A percentile compares a stretch with the other conserved stretches of the same genome.
phyloP scores from a whole-genome alignment of 2,329 filamentous ascomycete species.

The Samsoniella hepiali region DNA sequence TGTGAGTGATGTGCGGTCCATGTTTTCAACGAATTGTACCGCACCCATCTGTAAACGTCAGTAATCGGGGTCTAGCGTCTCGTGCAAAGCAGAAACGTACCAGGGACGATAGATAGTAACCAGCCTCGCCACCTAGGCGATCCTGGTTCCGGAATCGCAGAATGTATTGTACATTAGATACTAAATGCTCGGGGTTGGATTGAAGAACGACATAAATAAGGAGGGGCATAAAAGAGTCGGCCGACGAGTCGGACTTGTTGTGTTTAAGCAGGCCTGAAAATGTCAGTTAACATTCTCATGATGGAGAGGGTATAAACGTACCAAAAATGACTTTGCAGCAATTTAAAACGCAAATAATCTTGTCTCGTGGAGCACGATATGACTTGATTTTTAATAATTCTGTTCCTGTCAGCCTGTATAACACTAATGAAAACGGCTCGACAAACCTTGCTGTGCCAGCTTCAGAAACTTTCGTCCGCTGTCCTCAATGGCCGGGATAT shows the following conservation, averaged over 20 bases:
- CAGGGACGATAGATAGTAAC: conserved; percentile 94
- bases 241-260: conserved; percentile 88
- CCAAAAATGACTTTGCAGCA: conserved; percentile 99
- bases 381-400: conserved; percentile 95
- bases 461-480: conserved; percentile 85
- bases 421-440: background rate
- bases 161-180: conserved; percentile 98
- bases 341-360: conserved; percentile 97
- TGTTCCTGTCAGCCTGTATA: conserved; percentile 34
- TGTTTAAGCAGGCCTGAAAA: conserved; percentile 76
- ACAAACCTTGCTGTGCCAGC: conserved; percentile 77
- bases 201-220: conserved; percentile 95
- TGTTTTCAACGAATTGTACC: conserved; percentile 92
- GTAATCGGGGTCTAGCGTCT: background rate
- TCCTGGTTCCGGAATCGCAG: conserved; percentile 95
- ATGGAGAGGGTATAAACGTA: conserved; percentile 36
- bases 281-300: conserved; percentile 20
- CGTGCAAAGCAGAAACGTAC: conserved; percentile 43
- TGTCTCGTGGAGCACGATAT: conserved; percentile 94
- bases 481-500: conserved; percentile 80
- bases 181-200: conserved; percentile 90
- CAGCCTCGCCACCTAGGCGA: conserved; percentile 93
- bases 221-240: conserved; percentile 91
- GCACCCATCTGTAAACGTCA: conserved; percentile 67
- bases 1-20: conserved; percentile 89